phyloP scores from a whole-genome alignment of 768 basidiomycete species.

The Inosperma sp. region DNA sequence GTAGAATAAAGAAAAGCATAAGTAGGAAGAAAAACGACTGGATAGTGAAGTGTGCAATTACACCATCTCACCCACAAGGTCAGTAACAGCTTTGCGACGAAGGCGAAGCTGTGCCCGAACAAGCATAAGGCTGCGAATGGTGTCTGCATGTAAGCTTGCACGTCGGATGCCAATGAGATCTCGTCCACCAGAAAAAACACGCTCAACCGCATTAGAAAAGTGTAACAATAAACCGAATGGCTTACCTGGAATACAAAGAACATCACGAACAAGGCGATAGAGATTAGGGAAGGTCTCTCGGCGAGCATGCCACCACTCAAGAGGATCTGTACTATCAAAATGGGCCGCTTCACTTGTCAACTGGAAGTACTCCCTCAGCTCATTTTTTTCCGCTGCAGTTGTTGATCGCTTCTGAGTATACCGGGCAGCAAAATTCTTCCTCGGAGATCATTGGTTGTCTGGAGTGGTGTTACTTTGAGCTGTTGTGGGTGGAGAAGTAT shows the following conservation, averaged over 20 bases:
- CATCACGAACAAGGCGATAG: conserved; percentile 22
- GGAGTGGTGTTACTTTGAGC: neutral
- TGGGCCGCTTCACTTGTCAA: conserved; percentile 15
- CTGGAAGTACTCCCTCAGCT: conserved; percentile 25
- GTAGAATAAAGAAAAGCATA: neutral
- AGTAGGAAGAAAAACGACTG: neutral
- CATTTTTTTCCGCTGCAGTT: conserved; percentile 4
- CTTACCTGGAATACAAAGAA: conserved; percentile 25
- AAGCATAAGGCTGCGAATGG: conserved; percentile 26
- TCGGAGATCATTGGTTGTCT: neutral
- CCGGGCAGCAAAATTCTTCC: conserved; percentile 5
- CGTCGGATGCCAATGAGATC: conserved; percentile 29
- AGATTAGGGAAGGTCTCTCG: conserved; percentile 20
- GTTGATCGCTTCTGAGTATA: neutral
- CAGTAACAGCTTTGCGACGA: neutral
- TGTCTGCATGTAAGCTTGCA: conserved; percentile 28
- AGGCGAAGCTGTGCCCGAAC: conserved; percentile 16
- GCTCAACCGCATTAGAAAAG: conserved; percentile 31
- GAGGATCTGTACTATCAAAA: conserved; percentile 21
- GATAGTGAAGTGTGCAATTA: no score
- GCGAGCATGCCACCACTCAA: conserved; percentile 24
- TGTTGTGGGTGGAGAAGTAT: neutral
- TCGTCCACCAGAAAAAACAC: conserved; percentile 27
- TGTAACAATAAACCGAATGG: conserved; percentile 16
- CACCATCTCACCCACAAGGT: conserved; percentile 4